A percentile compares a stretch with the other conserved stretches of the same genome.
phyloP scores from a whole-genome alignment of 2,329 filamentous ascomycete species.

The Monosporascus cannonballus region DNA sequence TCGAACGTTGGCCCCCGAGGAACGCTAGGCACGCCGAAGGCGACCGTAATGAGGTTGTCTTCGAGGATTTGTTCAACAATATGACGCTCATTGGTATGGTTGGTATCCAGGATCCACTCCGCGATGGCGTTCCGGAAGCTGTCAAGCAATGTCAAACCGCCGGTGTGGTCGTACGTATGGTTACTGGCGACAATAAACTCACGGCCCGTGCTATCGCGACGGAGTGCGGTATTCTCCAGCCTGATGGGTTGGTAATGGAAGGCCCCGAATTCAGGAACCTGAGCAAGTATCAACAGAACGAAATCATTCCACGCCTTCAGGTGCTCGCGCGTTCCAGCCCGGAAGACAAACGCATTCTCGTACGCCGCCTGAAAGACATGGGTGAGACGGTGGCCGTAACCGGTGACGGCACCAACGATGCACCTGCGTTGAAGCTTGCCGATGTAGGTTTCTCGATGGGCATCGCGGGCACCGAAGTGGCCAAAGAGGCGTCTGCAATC shows the following conservation, averaged over 20 bases:
- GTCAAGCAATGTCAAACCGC: conserved; percentile 68
- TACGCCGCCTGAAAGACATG: conserved; percentile 63
- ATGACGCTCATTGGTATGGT: conserved; percentile 67
- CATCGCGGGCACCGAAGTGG: conserved; percentile 75
- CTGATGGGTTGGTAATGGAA: conserved; percentile 67
- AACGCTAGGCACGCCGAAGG: conserved; percentile 48
- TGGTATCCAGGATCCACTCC: conserved; percentile 76
- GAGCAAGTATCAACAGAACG: conserved; percentile 56
- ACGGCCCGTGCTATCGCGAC: conserved; percentile 74
- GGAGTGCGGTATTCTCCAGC: conserved; percentile 69
- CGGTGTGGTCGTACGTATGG: conserved; percentile 77
- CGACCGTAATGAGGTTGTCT: conserved; percentile 54
- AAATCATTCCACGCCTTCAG: conserved; percentile 62
- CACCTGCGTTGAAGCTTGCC: conserved; percentile 72
- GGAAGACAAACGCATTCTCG: conserved; percentile 70
- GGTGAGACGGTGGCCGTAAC: conserved; percentile 78
- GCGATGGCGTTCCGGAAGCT: conserved; percentile 66
- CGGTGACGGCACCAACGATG: conserved; percentile 79
- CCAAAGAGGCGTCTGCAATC: conserved; percentile 79
- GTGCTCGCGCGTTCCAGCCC: conserved; percentile 70
- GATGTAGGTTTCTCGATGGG: conserved; percentile 86
- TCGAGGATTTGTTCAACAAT: conserved; percentile 60
- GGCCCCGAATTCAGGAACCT: conserved; percentile 73
- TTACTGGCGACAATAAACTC: conserved; percentile 75
- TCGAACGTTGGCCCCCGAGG: conserved; percentile 75